These are phyloP conservation scores for Volvariella volvacea DNA, from an alignment of 1,284 basidiomycete species.

Conservation along the genomic window DNA sequence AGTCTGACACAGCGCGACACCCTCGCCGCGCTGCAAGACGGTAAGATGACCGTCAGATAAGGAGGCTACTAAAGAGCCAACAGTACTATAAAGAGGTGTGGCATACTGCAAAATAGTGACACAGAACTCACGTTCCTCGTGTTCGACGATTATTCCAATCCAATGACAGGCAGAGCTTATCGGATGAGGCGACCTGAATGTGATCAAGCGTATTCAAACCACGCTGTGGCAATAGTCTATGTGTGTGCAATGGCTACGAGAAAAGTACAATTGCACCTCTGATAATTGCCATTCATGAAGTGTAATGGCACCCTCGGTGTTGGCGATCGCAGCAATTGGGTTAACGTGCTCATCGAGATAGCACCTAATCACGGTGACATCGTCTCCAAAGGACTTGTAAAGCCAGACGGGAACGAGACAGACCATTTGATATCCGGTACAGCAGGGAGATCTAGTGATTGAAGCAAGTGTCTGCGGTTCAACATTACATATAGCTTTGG, in stretches of 20 bases:
- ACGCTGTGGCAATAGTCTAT: constrained; percentile 25
- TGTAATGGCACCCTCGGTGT: constrained; percentile 76
- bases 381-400: constrained; percentile 3
- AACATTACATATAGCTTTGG: constrained; percentile 1
- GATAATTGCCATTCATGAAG: constrained; percentile 48
- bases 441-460: constrained; percentile 72
- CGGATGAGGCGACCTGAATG: constrained; percentile 50
- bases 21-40: constrained; percentile 43
- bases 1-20: constrained; percentile 35
- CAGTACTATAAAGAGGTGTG: constrained; percentile 25
- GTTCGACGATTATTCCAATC: constrained; percentile 76
- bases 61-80: constrained; percentile 68
- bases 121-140: constrained; percentile 18
- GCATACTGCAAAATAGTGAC: constrained; percentile 1
- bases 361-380: constrained; percentile 36
- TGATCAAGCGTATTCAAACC: constrained; percentile 38
- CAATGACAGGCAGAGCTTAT: constrained; percentile 75
- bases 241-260: constrained; percentile 6
- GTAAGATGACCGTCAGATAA: constrained; percentile 73
- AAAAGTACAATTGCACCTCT: constrained; percentile 31
- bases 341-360: constrained; percentile 34
- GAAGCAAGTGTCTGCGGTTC: constrained; percentile 50
- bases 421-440: constrained; percentile 94
- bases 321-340: constrained; percentile 64
- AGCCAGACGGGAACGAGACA: not conserved